Percentiles rank a stretch among this genome's conserved stretches.
These are phyloP conservation scores for Backusella sp. DNA, from an alignment of 192 early-diverging fungal genomes.

Conservation along the genomic window DNA sequence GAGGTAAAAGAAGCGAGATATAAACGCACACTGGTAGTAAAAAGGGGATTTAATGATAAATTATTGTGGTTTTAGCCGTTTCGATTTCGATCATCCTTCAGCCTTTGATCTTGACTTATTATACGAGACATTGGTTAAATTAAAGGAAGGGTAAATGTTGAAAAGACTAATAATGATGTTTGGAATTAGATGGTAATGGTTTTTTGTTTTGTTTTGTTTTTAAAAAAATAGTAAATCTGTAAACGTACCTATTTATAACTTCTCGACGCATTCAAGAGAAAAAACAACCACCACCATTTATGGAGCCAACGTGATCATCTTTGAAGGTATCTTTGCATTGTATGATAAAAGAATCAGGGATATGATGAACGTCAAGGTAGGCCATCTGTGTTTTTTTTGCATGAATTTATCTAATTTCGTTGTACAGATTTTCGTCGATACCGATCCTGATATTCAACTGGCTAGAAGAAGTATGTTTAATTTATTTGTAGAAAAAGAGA, in stretches of 20 bases:
- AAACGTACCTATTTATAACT: conserved; percentile 91
- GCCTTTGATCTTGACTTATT: conserved; percentile 87
- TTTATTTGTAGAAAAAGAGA: background rate
- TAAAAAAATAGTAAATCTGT: conserved; percentile 50
- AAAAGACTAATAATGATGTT: background rate
- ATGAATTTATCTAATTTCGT: background rate
- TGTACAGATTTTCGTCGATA: conserved; percentile 86
- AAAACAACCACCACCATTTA: conserved; percentile 74
- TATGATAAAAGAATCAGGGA: conserved; percentile 80
- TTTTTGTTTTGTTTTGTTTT: background rate
- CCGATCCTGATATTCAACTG: conserved; percentile 90
- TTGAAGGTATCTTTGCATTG: conserved; percentile 98
- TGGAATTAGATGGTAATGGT: background rate
- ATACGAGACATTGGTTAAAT: conserved; percentile 64
- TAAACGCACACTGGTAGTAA: background rate
- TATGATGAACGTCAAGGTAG: conserved; percentile 79
- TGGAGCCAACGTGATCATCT: conserved; percentile 94
- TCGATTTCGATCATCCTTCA: conserved; percentile 92
- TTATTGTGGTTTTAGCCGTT: conserved; percentile 52
- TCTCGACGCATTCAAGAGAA: conserved; percentile 80
- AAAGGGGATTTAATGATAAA: background rate
- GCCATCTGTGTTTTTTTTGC: background rate
- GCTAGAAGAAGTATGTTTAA: conserved; percentile 69
- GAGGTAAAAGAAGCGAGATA: conserved; percentile 35
- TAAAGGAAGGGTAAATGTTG: conserved; percentile 69